Evolutionary conservation across 306 rosid genomes (phyloP).

Genomic region (Trifolium pratense): DNA sequence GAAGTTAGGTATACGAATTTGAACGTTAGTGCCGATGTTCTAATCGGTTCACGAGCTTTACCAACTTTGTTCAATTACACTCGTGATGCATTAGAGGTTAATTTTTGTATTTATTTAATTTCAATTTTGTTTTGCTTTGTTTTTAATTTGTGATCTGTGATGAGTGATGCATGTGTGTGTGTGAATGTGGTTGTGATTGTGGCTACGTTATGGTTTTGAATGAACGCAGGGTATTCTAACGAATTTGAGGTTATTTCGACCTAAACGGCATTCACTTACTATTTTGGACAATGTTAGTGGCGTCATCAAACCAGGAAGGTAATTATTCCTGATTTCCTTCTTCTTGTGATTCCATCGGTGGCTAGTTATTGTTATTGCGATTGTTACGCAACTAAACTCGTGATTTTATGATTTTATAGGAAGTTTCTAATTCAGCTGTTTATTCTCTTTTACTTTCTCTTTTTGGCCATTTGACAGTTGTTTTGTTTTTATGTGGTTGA

Average conservation of each 20-base stretch:
- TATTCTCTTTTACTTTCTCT: too few species aligned
- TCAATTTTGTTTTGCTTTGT: neutral
- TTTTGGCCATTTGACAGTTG: too few species aligned
- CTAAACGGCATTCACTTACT: slow-evolving; percentile 59
- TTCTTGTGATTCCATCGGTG: neutral
- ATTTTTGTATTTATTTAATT: neutral
- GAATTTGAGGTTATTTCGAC: slow-evolving; percentile 49
- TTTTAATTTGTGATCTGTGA: neutral
- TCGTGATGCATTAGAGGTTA: slow-evolving; percentile 67
- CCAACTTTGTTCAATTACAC: slow-evolving; percentile 73
- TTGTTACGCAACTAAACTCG: slow-evolving; percentile 24
- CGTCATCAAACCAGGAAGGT: slow-evolving; percentile 82
- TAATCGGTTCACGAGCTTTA: slow-evolving; percentile 71
- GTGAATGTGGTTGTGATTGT: neutral
- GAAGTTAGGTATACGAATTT: slow-evolving; percentile 69
- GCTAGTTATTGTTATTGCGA: neutral
- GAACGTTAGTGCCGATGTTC: slow-evolving; percentile 63
- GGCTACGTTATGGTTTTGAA: neutral
- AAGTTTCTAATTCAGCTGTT: too few species aligned
- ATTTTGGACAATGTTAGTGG: slow-evolving; percentile 69
- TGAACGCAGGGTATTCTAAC: slow-evolving; percentile 58
- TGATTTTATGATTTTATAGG: too few species aligned
- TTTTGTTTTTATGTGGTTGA: too few species aligned
- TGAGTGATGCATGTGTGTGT: neutral
- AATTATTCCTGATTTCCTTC: neutral